Base-by-base conservation (phyloP, 257 asterid genomes). In the Capsicum pubescens region DNA sequence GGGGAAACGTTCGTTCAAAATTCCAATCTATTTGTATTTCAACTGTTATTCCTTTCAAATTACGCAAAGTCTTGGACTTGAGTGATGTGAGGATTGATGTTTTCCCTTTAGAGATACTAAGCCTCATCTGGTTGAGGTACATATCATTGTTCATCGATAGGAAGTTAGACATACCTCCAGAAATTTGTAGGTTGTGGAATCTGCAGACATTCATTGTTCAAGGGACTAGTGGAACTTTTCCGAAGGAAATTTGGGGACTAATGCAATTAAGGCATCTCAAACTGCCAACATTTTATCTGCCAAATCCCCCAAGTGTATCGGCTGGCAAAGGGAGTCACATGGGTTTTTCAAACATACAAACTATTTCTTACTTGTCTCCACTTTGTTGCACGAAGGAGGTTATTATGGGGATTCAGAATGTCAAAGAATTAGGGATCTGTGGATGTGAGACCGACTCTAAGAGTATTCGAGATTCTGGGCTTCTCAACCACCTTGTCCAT, bases 211-310 rank as follows among this genome's bases (percentile, higher is more conserved):
- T 68, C 7, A 36, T 35, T 26, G 32, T 26, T 26, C 32, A 26
- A 26, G 32, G 32, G 32, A 26, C 32, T 26, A 26, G 32, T 26
- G 13, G 11, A 42, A 42, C 10, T 46, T 46, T 6, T 46, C 9
- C 52, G 6, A 8, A 7, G 52, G 7, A 46, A 61, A 61, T 74
- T 14, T 70, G 68, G 14, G 56, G 26, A 0, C 68, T 61, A 5
- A 69, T 7, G 70, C 26, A 21, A 13, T 39, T 84, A 42, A 79
- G 86, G 74, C 81, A 84, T 6, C 72, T 84, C 1, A n/a, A 8
- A 35, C 8, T 9, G 4, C 0, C 0, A 35, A 0, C 0, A 78
- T 57, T 42, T 9, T 39, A 77, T 17, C 44, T 70, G 32, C 9
- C 78, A 0, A 64, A 64, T 26, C 9, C 9, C 5, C 71, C 71